Percentiles rank a stretch among this genome's conserved stretches.
Evolutionary conservation across 371 early-diverging fungal species (phyloP).

Genomic region (Syncephalastrum racemosum): DNA sequence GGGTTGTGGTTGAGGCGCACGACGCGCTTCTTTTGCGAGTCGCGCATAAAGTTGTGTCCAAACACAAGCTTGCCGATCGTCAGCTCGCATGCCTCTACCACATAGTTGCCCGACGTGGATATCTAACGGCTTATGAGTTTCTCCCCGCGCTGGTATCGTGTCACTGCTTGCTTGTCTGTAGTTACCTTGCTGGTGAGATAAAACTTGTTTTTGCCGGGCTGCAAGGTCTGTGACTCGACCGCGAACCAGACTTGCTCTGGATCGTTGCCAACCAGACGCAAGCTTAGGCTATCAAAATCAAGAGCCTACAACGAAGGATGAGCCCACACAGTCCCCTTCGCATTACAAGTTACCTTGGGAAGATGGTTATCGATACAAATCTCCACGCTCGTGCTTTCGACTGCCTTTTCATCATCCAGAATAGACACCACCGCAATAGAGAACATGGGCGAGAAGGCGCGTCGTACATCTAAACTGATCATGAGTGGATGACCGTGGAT

Average conservation of each 20-base stretch:
- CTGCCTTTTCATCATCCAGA: conserved; percentile 58
- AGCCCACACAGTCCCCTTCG: too few relatives aligned
- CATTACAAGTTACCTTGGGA: conserved; percentile 62
- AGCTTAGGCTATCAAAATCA: conserved; percentile 47
- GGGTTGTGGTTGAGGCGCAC: conserved; percentile 56
- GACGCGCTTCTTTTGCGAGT: conserved; percentile 56
- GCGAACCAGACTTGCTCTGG: conserved; percentile 54
- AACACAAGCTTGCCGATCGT: conserved; percentile 58
- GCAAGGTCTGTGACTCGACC: conserved; percentile 39
- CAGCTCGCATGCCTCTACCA: conserved; percentile 62
- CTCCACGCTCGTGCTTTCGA: conserved; percentile 62
- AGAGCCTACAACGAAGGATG: conserved; percentile 32
- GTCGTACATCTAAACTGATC: conserved; percentile 42
- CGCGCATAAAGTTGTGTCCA: conserved; percentile 61
- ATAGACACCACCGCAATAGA: conserved; percentile 54
- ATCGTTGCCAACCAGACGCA: conserved; percentile 62
- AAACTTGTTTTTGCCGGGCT: conserved; percentile 68
- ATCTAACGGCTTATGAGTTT: conserved; percentile 31
- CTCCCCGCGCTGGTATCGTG: too few relatives aligned
- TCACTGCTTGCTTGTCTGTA: neutral
- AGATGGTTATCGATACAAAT: conserved; percentile 59
- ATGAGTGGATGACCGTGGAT: neutral
- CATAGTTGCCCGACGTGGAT: conserved; percentile 64
- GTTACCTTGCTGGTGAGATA: conserved; percentile 65
- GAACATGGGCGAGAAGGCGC: conserved; percentile 62